Base-by-base conservation (phyloP, 225 moss, liverwort and hornwort species). In the Climacium dendroides region DNA sequence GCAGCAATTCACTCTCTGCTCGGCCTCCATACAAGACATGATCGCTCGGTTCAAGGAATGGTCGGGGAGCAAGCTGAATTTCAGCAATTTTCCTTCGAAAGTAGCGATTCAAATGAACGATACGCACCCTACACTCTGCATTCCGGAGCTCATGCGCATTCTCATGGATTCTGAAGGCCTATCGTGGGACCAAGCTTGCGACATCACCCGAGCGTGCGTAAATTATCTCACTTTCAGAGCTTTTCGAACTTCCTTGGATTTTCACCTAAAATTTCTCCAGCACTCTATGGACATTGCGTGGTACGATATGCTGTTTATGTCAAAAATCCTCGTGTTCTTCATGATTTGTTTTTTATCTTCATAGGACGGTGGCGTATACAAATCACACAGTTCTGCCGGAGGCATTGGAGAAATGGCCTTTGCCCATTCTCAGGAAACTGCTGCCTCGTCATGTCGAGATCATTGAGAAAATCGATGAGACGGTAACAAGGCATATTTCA, bases 51-150 rank as follows among this genome's bases (percentile, higher is more conserved):
- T 94, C 86, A 99, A 97, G 89, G 95, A 97, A 87, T 92, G 97
- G 86, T 95, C 96, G 25, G 95, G 95, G 28, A 87, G 81, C 74
- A 84, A 93, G 66, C 90, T 94, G 24, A 88, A 95, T 72, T 99
- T 97, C 95, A 93, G 78, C 80, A 87, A 90, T 62, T 97, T 99
- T 83, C 92, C 98, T 25, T 92, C 93, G 12, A 99, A 99, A 90
- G 96, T 99, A 67, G 98, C 94, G 13, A 97, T 99, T 83, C 98
- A 99, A 89, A 97, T 97, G 97, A 99, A 99, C 81, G 97, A 97
- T 62, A 97, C 97, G 13, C 98, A 97, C 82, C 98, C 98, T 25
- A 94, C 97, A 8, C 94, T 99, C 35, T 96, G 96, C 76, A 95
- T 96, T 67, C 98, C 98, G 71, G 98, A 99, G 88, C 81, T 99